Evolutionary conservation across 108 stramenopile species (phyloP).

Genomic region (Cyclotella cryptica): DNA sequence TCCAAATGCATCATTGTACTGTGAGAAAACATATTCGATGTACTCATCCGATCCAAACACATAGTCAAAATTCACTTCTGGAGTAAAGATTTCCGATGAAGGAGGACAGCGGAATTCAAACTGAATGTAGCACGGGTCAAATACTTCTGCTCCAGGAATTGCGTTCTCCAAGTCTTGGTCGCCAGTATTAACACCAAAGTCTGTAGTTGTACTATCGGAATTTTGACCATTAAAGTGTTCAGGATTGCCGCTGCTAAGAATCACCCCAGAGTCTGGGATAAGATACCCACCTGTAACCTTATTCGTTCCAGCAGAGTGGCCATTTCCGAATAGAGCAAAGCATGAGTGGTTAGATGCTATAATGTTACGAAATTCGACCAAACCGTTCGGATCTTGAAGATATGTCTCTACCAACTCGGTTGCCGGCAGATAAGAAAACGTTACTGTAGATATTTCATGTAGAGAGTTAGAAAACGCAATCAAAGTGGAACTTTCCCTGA

Average conservation of each 20-base stretch:
- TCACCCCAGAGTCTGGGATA: slow-evolving; percentile 34
- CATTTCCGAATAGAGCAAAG: slow-evolving; percentile 33
- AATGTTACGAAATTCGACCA: slow-evolving; percentile 40
- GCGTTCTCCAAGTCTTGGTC: slow-evolving; percentile 27
- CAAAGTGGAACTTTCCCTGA: not conserved
- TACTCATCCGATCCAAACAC: slow-evolving; percentile 55
- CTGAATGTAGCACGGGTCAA: slow-evolving; percentile 33
- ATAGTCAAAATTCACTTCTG: slow-evolving; percentile 37
- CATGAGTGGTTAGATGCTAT: slow-evolving; percentile 31
- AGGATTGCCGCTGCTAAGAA: slow-evolving; percentile 34
- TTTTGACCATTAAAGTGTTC: slow-evolving; percentile 34
- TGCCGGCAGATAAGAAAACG: slow-evolving; percentile 19
- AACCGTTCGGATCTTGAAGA: slow-evolving; percentile 27
- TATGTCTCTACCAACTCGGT: slow-evolving; percentile 26
- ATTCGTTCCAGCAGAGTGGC: slow-evolving; percentile 29
- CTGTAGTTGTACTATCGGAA: slow-evolving; percentile 19
- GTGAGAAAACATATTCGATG: slow-evolving; percentile 35
- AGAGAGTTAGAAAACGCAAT: not conserved
- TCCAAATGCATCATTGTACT: slow-evolving; percentile 45
- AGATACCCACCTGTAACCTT: slow-evolving; percentile 18
- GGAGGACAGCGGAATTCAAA: slow-evolving; percentile 42
- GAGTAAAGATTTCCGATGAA: slow-evolving; percentile 27
- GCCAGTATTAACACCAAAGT: slow-evolving; percentile 8
- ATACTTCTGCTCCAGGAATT: slow-evolving; percentile 8
- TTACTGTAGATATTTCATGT: slow-evolving; percentile 1